A percentile compares a stretch with the other conserved stretches of the same genome.
Evolutionary conservation across 2,329 filamentous ascomycete genomes (phyloP).

Genomic region (Aquanectria penicillioides): DNA sequence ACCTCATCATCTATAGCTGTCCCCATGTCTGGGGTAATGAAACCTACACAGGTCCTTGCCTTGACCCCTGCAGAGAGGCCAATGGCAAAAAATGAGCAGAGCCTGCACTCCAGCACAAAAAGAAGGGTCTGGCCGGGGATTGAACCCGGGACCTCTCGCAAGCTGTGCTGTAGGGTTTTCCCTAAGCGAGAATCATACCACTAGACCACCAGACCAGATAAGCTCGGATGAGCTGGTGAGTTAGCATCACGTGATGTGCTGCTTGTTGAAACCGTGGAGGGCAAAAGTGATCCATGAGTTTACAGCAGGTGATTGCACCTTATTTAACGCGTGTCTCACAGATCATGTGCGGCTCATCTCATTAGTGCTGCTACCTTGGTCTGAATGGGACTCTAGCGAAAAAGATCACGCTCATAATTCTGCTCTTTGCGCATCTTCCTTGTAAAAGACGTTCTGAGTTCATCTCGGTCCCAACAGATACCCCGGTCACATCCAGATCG

Average conservation of each 20-base stretch:
- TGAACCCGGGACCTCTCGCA: slow-evolving; percentile 60
- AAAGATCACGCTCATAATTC: too few species aligned
- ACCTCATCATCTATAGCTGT: too few species aligned
- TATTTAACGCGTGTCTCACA: neutral
- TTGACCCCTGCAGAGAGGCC: too few species aligned
- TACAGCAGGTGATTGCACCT: too few species aligned
- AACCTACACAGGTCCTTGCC: too few species aligned
- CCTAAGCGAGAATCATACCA: slow-evolving; percentile 80
- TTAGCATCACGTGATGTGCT: slow-evolving; percentile 19
- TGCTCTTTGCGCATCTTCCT: too few species aligned
- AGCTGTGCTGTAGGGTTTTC: slow-evolving; percentile 51
- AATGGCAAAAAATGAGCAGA: neutral
- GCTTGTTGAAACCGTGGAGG: neutral
- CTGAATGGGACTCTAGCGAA: too few species aligned
- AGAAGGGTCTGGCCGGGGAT: slow-evolving; percentile 56
- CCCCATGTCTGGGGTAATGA: too few species aligned
- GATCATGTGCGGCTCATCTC: neutral
- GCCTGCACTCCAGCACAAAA: slow-evolving; percentile 33
- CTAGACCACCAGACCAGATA: slow-evolving; percentile 65
- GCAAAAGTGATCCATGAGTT: neutral
- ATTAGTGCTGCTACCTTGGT: too few species aligned
- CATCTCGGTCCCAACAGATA: too few species aligned
- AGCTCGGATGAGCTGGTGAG: slow-evolving; percentile 1
- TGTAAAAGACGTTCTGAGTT: too few species aligned
- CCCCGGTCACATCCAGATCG: too few species aligned